Percentiles rank a stretch among this genome's conserved stretches.
Conservation (phyloP, 2,329 filamentous ascomycete species). For the Dactylellina parvicollis region DNA sequence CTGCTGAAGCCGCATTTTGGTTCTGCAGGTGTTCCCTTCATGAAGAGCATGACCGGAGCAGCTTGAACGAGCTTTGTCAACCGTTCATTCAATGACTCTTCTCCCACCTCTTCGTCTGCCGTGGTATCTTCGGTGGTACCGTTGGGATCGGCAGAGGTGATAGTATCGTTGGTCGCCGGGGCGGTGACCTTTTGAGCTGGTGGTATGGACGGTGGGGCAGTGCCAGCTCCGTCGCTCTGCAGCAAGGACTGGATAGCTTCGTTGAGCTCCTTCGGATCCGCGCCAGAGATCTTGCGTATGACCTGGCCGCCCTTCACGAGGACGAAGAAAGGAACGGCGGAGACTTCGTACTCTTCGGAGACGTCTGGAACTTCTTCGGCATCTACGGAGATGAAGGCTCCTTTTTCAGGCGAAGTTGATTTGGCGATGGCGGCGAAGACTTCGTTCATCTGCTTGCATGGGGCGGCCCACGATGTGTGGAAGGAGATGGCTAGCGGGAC, state of each 20-base stretch:
- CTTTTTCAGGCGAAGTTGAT: constrained; percentile 62
- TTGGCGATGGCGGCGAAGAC: constrained; percentile 44
- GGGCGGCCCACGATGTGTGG: constrained; percentile 95
- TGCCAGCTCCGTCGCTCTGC: constrained; percentile 67
- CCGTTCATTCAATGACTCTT: constrained; percentile 85
- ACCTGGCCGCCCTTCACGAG: constrained; percentile 78
- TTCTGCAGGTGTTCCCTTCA: constrained; percentile 91
- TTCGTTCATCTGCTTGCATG: constrained; percentile 85
- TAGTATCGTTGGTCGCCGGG: constrained; percentile 34
- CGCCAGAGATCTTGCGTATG: constrained; percentile 87
- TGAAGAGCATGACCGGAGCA: constrained; percentile 97
- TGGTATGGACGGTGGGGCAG: constrained; percentile 60
- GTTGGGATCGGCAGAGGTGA: constrained; percentile 56
- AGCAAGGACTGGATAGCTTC: constrained; percentile 86
- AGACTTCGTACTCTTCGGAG: constrained; percentile 91
- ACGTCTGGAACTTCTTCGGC: constrained; percentile 94
- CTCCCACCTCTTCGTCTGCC: constrained; percentile 69
- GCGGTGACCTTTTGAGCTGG: constrained; percentile 58
- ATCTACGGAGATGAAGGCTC: constrained; percentile 89
- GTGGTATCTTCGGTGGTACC: constrained; percentile 60
- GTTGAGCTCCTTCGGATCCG: constrained; percentile 85
- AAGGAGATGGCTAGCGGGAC: constrained; percentile 89
- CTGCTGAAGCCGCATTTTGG: constrained; percentile 94
- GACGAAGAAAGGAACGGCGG: constrained; percentile 90
- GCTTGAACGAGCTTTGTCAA: constrained; percentile 89